Base-by-base conservation (phyloP, 768 basidiomycete species). In the Coprinopsis sp. region DNA sequence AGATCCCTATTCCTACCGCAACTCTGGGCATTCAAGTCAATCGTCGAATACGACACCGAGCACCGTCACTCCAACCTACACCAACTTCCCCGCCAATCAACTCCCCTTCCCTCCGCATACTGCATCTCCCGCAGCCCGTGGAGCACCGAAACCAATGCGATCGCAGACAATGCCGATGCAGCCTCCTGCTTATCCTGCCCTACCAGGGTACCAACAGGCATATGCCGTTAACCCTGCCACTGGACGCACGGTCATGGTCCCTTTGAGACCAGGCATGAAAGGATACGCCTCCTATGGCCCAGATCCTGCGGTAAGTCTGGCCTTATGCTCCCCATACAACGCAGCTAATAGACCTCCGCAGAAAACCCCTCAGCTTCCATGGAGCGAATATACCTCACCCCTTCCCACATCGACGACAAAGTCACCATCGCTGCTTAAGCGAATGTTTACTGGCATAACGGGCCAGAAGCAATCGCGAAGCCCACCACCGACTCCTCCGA, bases 1-100 rank as follows among this genome's bases (percentile, higher is more conserved):
- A 5, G 25, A 28, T 21, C 27, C 40, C 5, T 42, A 42, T 19
- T 42, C 40, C 5, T 42, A 42, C 40, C 40, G 40, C 27, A 28
- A 42, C 28, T 42, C 40, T 5, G 40, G 40, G 27, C 24, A 42
- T 30, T 42, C 40, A n/a, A 28, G 27, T 16, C 40, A 42, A 14
- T 42, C 40, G 13, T 42, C 40, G 4, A 42, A 42, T 21, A 42
- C 40, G 18, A 42, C 40, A 4, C 40, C 40, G 11, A 29, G 13
- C 7, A 42, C 24, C n/a, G 6, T 21, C 24, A 42, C 40, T 5
- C 24, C 8, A 4, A 8, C 24, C 10, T 14, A 30, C 27, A 22
- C n/a, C 18, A 30, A 28, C 12, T 42, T 42, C 40, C 40, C 24
- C 7, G 4, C 28, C 14, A 24, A 42, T n/a, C 40, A 42, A 18